Conservation (phyloP, 768 basidiomycete species). For the Suillus spraguei region DNA sequence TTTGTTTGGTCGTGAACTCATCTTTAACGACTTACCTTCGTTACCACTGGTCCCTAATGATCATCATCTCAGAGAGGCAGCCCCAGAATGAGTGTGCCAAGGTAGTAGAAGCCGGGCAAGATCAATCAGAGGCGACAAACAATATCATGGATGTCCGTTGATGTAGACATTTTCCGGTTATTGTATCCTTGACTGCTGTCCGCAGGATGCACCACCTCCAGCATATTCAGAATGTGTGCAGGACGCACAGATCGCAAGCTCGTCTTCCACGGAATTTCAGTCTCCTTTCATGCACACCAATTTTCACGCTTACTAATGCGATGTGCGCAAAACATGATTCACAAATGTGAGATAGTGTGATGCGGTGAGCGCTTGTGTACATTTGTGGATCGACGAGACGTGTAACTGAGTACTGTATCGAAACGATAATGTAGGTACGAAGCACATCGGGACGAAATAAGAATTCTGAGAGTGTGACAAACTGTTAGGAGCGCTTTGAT, state of each 20-base stretch:
- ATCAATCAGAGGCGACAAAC: not conserved
- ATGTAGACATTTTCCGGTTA: not conserved
- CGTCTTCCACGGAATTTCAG: not conserved
- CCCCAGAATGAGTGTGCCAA: not conserved
- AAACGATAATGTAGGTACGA: no score
- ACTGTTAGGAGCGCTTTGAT: no score
- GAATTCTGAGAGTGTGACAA: no score
- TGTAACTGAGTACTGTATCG: no score
- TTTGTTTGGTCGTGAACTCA: not conserved
- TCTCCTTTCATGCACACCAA: slow-evolving; percentile 16
- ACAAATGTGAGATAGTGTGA: no score
- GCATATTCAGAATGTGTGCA: slow-evolving; percentile 10
- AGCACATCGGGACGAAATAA: no score
- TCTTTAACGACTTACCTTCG: not conserved
- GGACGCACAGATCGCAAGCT: not conserved
- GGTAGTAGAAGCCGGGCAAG: not conserved
- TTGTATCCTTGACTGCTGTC: not conserved
- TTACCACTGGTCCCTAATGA: not conserved
- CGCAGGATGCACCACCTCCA: slow-evolving; percentile 11
- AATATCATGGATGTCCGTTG: not conserved
- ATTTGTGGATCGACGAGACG: no score
- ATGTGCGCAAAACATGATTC: no score
- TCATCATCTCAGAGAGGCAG: slow-evolving; percentile 11
- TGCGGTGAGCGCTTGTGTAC: no score
- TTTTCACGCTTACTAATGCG: slow-evolving; percentile 4